Evolutionary conservation across 805 yeast species (phyloP), one percentile per base, ranked within the genome.

Genomic region (Monosporozyma unispora): DNA sequence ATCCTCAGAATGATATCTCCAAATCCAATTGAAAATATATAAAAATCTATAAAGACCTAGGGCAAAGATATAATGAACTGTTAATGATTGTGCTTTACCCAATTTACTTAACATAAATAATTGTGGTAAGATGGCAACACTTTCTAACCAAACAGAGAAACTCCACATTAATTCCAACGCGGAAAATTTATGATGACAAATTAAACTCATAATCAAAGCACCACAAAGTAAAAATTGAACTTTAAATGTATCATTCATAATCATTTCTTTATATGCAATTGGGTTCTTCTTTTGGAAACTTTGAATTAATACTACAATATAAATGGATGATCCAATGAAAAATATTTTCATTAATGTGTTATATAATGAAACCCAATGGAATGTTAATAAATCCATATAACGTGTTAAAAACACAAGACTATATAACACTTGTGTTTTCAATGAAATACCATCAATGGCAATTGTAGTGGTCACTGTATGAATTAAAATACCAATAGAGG

Each of bases 1-100:
- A 22, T 73, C 77, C 55, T 85, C 91, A 14, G 67, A 54, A 52
- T 70, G 70, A 70, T 82, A 87, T 66, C 97, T 80, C 76, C 89
- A 93, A 56, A 89, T 65, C 99, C 99, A 93, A 69, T 91, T 93
- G 55, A 96, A 95, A 57, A 93, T 80, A 66, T 93, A 93, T 47
- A 93, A 73, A 0, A 91, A 85, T 57, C 99, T 76, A 73, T 93
- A 93, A 2, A 84, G 57, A 14, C 99, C 99, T 62, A 93, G 73
- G 1, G 97, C 96, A 67, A 91, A 90, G 53, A 93, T 87, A 67
- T 93, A 93, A 67, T 93, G 97, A 46, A 84, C 77, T 3, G 98
- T 93, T 61, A 93, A 75, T 53, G 86, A 78, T 64, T 86, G 85
- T 3, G 96, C 90, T 59, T 85, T 84, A 16, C 96, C 96, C 1